phyloP scores from a whole-genome alignment of 495 filamentous ascomycete species.

The Neurospora sp. region DNA sequence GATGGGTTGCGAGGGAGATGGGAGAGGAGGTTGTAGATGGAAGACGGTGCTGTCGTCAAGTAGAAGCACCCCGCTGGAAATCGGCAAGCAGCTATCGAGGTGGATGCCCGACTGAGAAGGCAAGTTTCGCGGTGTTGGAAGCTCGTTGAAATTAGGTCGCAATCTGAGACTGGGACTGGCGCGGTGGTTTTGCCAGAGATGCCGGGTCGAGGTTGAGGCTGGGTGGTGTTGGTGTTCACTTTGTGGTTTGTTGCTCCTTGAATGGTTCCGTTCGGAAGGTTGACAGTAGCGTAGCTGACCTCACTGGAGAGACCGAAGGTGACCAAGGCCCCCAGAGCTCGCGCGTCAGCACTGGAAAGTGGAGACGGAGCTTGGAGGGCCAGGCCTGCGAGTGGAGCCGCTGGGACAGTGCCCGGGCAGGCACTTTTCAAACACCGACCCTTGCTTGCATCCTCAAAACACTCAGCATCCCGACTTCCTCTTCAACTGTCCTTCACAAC shows the following conservation, averaged over 20 bases:
- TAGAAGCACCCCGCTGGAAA: neutral
- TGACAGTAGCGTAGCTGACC: neutral
- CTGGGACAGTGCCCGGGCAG: neutral
- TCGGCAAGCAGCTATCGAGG: neutral
- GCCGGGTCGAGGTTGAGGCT: neutral
- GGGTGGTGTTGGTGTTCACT: neutral
- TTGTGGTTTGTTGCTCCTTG: neutral
- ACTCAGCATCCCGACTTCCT: neutral
- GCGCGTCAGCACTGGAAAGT: neutral
- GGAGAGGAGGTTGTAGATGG: neutral
- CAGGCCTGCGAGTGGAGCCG: neutral
- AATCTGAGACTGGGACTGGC: neutral
- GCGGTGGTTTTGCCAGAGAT: neutral
- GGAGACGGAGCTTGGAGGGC: neutral
- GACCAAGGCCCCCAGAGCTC: neutral
- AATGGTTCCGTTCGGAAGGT: neutral
- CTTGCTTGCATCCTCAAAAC: neutral
- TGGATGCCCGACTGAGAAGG: neutral
- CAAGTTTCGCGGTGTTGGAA: neutral
- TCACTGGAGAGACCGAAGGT: neutral
- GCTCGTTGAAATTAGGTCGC: neutral
- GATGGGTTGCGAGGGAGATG: neutral
- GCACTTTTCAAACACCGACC: neutral
- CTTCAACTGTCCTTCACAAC: neutral
- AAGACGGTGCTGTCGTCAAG: neutral